phyloP scores from a whole-genome alignment of 169 alveolate species.

The Cryptosporidium viatorum region DNA sequence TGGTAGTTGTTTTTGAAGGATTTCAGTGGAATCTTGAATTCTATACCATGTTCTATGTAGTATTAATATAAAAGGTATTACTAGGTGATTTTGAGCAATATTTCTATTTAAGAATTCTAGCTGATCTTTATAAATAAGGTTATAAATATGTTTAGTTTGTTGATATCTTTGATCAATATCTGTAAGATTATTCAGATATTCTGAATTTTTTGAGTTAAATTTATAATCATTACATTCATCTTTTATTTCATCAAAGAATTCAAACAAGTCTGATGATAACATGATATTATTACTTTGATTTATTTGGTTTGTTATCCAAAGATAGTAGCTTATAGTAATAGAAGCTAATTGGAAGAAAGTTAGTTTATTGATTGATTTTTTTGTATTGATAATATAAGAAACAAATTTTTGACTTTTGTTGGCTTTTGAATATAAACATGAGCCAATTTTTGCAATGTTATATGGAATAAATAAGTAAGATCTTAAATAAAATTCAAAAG shows the following conservation, averaged over 20 bases:
- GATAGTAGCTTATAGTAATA: constrained; percentile 1
- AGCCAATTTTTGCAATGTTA: constrained; percentile 14
- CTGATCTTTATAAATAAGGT: constrained; percentile 17
- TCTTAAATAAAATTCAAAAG: constrained; percentile 40
- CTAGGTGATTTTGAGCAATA: neutral
- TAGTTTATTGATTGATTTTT: neutral
- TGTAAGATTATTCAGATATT: neutral
- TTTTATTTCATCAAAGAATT: neutral
- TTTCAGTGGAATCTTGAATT: constrained; percentile 45
- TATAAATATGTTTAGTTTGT: constrained; percentile 13
- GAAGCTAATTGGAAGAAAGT: constrained; percentile 32
- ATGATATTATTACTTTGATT: neutral
- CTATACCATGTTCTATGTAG: constrained; percentile 68
- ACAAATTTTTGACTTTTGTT: neutral
- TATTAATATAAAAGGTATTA: constrained; percentile 6
- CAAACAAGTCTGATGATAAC: neutral
- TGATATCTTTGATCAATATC: constrained; percentile 17
- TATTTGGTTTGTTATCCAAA: constrained; percentile 4
- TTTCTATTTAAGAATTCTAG: neutral
- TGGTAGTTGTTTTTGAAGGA: neutral
- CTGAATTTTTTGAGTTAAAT: neutral
- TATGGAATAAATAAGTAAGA: constrained; percentile 38
- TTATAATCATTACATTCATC: neutral
- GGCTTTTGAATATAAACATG: constrained; percentile 34
- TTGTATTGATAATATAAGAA: neutral